These are phyloP conservation scores for Miamiensis avidus DNA, from an alignment of 169 alveolate genomes.

Conservation along the genomic window DNA sequence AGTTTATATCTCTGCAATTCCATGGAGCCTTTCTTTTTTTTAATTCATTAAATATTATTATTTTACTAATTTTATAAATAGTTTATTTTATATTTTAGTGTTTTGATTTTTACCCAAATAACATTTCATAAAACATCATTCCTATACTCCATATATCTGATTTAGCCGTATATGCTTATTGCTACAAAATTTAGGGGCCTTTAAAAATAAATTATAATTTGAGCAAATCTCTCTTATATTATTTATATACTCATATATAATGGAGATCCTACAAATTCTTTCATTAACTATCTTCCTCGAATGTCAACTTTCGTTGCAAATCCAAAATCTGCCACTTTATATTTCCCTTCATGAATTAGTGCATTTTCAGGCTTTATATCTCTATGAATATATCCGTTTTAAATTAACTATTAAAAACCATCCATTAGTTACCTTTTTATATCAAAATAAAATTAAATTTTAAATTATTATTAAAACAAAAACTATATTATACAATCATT, in stretches of 20 bases:
- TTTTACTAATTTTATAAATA: not conserved
- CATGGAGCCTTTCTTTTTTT: not conserved
- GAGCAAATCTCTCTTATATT: not conserved
- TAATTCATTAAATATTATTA: not conserved
- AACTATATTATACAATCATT: constrained; percentile 7
- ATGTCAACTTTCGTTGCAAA: constrained; percentile 53
- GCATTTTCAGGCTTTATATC: constrained; percentile 80
- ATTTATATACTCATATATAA: constrained; percentile 34
- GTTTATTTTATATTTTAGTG: not conserved
- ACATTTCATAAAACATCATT: constrained; percentile 4
- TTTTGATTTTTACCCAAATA: not conserved
- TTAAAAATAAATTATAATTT: no score
- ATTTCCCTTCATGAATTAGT: constrained; percentile 50
- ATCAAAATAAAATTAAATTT: no score
- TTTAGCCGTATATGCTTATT: not conserved
- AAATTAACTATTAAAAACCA: constrained; percentile 36
- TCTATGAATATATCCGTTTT: constrained; percentile 60
- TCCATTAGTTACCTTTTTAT: constrained; percentile 6
- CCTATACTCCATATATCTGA: constrained; percentile 7
- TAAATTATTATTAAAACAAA: no score
- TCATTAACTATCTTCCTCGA: constrained; percentile 41
- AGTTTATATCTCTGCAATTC: not conserved
- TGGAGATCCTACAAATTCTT: constrained; percentile 46
- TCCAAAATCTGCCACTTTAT: constrained; percentile 70
- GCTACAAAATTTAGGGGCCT: not conserved